These are phyloP conservation scores for Ceratocystis diversiconidia DNA, from an alignment of 2,329 filamentous ascomycete genomes.

Conservation along the genomic window DNA sequence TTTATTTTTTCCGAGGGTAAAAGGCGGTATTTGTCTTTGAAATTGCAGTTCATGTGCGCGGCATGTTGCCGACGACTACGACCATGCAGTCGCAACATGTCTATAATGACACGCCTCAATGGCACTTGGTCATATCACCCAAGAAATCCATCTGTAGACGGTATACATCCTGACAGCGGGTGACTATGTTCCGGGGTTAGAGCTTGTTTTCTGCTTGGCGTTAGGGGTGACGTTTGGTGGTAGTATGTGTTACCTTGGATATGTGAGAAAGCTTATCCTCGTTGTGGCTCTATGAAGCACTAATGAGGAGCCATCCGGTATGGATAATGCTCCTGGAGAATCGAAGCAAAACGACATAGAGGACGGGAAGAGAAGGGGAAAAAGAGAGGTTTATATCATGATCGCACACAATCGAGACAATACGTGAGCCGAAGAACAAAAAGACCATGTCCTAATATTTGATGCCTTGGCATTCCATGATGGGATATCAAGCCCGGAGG, in stretches of 20 bases:
- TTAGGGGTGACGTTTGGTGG: background rate
- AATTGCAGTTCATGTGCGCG: no score
- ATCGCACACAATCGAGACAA: background rate
- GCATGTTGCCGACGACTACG: no score
- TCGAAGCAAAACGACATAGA: background rate
- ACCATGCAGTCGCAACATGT: no score
- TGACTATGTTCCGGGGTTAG: background rate
- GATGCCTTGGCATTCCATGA: background rate
- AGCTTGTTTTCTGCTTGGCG: background rate
- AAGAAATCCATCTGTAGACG: no score
- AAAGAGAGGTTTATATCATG: background rate
- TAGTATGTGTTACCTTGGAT: background rate
- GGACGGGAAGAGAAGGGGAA: background rate
- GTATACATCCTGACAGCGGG: background rate
- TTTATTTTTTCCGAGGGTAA: background rate
- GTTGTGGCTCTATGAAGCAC: background rate
- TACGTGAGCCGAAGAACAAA: background rate
- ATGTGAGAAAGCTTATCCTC: background rate
- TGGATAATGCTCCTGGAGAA: background rate
- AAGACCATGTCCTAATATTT: background rate
- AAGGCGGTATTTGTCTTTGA: background rate
- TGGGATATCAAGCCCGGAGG: no score
- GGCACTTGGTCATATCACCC: background rate
- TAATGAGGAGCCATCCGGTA: background rate
- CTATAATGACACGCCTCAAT: no score